phyloP scores from a whole-genome alignment of 108 stramenopile species.

The Cyclostephanos tholiformis region DNA sequence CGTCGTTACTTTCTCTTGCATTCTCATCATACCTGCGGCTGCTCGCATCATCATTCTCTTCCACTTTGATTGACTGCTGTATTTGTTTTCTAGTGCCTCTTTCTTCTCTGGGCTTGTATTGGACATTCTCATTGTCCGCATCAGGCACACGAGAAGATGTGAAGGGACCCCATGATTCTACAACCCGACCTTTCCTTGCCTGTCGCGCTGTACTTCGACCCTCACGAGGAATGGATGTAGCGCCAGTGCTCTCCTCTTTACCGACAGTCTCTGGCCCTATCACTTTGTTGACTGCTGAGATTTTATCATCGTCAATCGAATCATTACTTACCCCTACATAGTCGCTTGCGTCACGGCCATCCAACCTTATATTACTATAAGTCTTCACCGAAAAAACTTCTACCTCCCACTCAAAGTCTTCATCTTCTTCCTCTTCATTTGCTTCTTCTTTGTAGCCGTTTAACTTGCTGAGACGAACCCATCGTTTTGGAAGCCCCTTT shows the following conservation, averaged over 20 bases:
- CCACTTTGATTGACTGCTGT: not conserved
- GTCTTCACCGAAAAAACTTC: slow-evolving; percentile 15
- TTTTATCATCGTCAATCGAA: slow-evolving; percentile 23
- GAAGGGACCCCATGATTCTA: slow-evolving; percentile 33
- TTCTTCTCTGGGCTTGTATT: not conserved
- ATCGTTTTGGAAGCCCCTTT: slow-evolving; percentile 65
- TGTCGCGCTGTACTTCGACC: not conserved
- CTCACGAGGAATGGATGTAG: slow-evolving; percentile 4
- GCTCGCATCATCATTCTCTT: not conserved
- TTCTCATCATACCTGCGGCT: slow-evolving; percentile 5
- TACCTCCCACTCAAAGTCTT: slow-evolving; percentile 48
- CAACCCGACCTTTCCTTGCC: slow-evolving; percentile 2
- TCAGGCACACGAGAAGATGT: slow-evolving; percentile 25
- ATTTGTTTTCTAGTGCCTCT: not conserved
- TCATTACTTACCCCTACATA: not conserved
- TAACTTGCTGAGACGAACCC: slow-evolving; percentile 46
- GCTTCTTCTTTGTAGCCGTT: slow-evolving; percentile 20
- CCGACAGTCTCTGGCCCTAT: not conserved
- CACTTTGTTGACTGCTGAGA: not conserved
- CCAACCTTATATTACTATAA: not conserved
- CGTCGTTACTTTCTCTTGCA: not conserved
- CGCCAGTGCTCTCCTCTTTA: not conserved
- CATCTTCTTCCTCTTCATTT: slow-evolving; percentile 39
- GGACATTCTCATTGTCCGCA: not conserved
- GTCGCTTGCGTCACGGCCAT: slow-evolving; percentile 4